Percentiles rank a stretch among this genome's conserved stretches.
These are phyloP conservation scores for Aspergillus vadensis DNA, from an alignment of 2,329 filamentous ascomycete genomes.

Conservation along the genomic window DNA sequence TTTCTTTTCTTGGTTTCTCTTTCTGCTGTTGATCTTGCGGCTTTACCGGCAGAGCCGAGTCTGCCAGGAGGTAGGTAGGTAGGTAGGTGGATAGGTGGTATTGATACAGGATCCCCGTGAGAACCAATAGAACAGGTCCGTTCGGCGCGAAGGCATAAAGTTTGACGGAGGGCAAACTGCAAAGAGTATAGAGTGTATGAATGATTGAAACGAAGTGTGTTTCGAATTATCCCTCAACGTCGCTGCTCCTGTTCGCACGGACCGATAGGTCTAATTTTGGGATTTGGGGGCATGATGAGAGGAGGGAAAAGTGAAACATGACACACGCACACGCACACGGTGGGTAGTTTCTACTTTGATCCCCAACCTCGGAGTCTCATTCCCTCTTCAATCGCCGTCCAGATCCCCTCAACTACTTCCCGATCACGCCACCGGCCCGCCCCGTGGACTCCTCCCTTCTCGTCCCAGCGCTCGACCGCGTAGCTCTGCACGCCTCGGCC, in stretches of 20 bases:
- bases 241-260: not conserved
- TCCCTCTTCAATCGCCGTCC: slow-evolving; percentile 82
- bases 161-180: too few relatives aligned
- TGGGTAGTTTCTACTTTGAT: slow-evolving; percentile 25
- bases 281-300: not conserved
- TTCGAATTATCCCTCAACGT: not conserved
- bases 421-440: slow-evolving; percentile 74
- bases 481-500: slow-evolving; percentile 79
- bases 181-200: too few relatives aligned
- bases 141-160: not conserved
- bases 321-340: not conserved
- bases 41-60: too few relatives aligned
- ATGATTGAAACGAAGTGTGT: not conserved
- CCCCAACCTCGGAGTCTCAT: slow-evolving; percentile 85
- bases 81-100: not conserved
- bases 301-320: not conserved
- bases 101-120: not conserved
- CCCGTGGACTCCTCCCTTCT: slow-evolving; percentile 43
- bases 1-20: too few relatives aligned
- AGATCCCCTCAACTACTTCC: slow-evolving; percentile 90
- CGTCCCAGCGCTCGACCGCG: slow-evolving; percentile 80
- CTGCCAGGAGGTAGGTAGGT: not conserved
- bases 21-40: too few relatives aligned
- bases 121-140: too few relatives aligned
- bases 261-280: not conserved